phyloP scores from a whole-genome alignment of 108 stramenopile species.

The Craspedostauros australis region DNA sequence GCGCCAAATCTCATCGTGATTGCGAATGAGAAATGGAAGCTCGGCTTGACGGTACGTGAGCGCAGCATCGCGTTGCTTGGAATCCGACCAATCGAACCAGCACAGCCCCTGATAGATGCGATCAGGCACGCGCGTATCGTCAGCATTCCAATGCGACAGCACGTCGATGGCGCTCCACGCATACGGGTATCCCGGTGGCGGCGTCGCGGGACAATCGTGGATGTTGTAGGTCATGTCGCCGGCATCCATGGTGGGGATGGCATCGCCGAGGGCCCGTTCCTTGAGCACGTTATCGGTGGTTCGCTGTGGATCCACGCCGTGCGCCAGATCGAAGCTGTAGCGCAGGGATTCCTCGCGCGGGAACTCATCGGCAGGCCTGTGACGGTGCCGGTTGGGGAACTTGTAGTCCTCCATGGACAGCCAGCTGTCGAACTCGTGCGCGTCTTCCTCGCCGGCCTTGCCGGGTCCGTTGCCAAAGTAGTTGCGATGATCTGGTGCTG shows the following conservation, averaged over 20 bases:
- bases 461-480: too few species aligned
- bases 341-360: too few species aligned
- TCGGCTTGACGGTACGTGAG: constrained; percentile 56
- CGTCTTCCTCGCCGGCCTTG: too few species aligned
- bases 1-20: constrained; percentile 64
- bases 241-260: neutral
- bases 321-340: too few species aligned
- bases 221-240: constrained; percentile 52
- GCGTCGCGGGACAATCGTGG: constrained; percentile 45
- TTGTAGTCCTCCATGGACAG: too few species aligned
- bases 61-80: constrained; percentile 32
- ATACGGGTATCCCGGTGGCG: constrained; percentile 47
- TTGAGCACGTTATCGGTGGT: too few species aligned
- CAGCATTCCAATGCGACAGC: constrained; percentile 57
- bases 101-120: constrained; percentile 68
- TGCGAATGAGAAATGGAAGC: constrained; percentile 85
- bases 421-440: too few species aligned
- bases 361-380: too few species aligned
- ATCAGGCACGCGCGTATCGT: constrained; percentile 37
- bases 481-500: too few species aligned
- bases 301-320: too few species aligned
- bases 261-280: too few species aligned
- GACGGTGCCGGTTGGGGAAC: too few species aligned
- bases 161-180: constrained; percentile 56
- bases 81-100: constrained; percentile 53